A percentile compares a stretch with the other conserved stretches of the same genome.
phyloP scores from a whole-genome alignment of 2,329 filamentous ascomycete species.

The Hypoxylon sp. region DNA sequence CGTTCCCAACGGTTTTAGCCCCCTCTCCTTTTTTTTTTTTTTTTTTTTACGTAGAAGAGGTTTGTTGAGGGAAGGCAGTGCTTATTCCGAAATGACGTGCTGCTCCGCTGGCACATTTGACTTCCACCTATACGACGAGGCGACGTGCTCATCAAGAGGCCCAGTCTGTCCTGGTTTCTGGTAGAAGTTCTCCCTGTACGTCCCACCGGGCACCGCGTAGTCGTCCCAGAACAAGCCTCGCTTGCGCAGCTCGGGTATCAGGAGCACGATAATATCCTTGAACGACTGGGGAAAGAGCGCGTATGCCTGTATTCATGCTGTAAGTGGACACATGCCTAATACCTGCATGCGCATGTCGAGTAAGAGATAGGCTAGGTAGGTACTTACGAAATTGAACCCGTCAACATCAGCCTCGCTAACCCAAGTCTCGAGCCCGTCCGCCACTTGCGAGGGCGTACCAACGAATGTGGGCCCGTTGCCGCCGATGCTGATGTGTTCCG shows the following conservation, averaged over 20 bases:
- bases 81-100: conserved; percentile 48
- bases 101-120: conserved; percentile 48
- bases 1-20: background rate
- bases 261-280: conserved; percentile 73
- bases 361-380: background rate
- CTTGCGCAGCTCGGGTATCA: conserved; percentile 71
- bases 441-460: conserved; percentile 73
- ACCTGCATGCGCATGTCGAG: background rate
- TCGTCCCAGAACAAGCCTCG: conserved; percentile 69
- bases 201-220: conserved; percentile 66
- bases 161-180: conserved; percentile 61
- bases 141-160: conserved; percentile 64
- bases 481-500: conserved; percentile 74
- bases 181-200: conserved; percentile 72
- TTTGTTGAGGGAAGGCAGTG: background rate
- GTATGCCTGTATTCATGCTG: conserved; percentile 61
- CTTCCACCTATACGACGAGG: conserved; percentile 61
- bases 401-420: conserved; percentile 76
- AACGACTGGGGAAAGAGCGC: conserved; percentile 75
- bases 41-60: background rate
- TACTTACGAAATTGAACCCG: conserved; percentile 77
- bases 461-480: conserved; percentile 74
- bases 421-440: conserved; percentile 76
- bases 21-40: background rate
- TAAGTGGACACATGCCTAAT: conserved; percentile 3